A percentile compares a stretch with the other conserved stretches of the same genome.
These are phyloP conservation scores for Exophiala mesophila DNA, from an alignment of 2,329 filamentous ascomycete genomes.

Conservation along the genomic window DNA sequence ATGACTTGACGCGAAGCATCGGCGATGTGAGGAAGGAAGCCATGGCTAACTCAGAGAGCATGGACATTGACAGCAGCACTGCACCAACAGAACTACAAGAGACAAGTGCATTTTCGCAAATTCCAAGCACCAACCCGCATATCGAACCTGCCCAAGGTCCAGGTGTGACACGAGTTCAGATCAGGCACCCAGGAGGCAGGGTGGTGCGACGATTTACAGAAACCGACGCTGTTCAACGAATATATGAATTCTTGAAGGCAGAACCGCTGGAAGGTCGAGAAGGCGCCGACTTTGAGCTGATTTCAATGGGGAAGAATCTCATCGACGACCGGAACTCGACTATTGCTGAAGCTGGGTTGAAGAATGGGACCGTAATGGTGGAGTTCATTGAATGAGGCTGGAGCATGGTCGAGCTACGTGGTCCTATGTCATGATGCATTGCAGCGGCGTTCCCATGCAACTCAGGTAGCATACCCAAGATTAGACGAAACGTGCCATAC, in stretches of 20 bases:
- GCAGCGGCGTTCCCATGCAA: conserved; percentile 8
- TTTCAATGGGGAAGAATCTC: conserved; percentile 80
- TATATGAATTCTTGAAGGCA: conserved; percentile 97
- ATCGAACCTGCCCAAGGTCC: conserved; percentile 69
- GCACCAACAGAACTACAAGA: conserved; percentile 30
- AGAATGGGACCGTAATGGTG: conserved; percentile 93
- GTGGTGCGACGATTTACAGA: conserved; percentile 81
- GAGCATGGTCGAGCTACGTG: no score
- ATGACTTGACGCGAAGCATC: conserved; percentile 71
- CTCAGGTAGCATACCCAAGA: no score
- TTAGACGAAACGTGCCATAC: no score
- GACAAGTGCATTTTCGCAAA: conserved; percentile 58
- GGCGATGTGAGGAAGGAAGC: conserved; percentile 51
- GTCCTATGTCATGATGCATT: conserved; percentile 4
- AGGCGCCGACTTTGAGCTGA: conserved; percentile 78
- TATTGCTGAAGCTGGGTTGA: conserved; percentile 76
- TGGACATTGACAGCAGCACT: conserved; percentile 35
- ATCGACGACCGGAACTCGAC: conserved; percentile 68
- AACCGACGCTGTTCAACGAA: conserved; percentile 68
- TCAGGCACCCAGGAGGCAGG: conserved; percentile 77
- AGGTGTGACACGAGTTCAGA: conserved; percentile 82
- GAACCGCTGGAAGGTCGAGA: conserved; percentile 75
- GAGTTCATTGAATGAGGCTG: conserved; percentile 62
- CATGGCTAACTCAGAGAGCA: conserved; percentile 38
- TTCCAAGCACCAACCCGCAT: conserved; percentile 69